Conservation (phyloP, 495 filamentous ascomycete genomes). For the Trypethelium eluteriae region DNA sequence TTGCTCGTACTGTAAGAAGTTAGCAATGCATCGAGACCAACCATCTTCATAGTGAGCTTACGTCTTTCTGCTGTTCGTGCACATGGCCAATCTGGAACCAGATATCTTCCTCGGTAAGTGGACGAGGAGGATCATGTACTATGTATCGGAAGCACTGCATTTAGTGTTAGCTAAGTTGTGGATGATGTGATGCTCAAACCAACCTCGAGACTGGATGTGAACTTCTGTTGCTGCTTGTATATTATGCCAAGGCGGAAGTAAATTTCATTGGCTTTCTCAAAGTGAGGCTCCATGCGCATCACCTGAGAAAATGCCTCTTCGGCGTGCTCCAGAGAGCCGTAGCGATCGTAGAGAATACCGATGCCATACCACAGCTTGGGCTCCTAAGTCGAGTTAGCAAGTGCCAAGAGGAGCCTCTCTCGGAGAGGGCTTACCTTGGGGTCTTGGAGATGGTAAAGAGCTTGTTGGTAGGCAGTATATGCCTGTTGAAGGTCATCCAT, state of each 20-base stretch:
- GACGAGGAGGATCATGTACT: constrained; percentile 82
- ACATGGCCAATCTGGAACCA: constrained; percentile 99
- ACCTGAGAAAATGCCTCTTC: constrained; percentile 98
- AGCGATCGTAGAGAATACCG: constrained; percentile 94
- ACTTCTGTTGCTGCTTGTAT: constrained; percentile 98
- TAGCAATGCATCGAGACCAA: constrained; percentile 16
- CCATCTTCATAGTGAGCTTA: constrained; percentile 43
- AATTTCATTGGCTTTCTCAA: constrained; percentile 98
- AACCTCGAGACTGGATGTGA: constrained; percentile 84
- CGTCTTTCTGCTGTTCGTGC: constrained; percentile 97
- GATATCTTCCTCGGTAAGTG: constrained; percentile 95
- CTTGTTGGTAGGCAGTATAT: constrained; percentile 95
- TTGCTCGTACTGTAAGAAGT: constrained; percentile 65
- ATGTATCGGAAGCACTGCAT: constrained; percentile 95
- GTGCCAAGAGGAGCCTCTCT: constrained; percentile 9
- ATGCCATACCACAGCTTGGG: constrained; percentile 99
- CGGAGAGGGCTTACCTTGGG: constrained; percentile 62
- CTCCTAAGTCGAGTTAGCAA: constrained; percentile 45
- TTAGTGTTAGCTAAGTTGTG: constrained; percentile 14
- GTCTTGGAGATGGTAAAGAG: constrained; percentile 84
- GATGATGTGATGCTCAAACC: constrained; percentile 21
- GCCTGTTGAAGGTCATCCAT: constrained; percentile 98
- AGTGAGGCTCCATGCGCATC: constrained; percentile 96
- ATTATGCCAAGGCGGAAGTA: constrained; percentile 99
- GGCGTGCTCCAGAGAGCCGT: constrained; percentile 93